Base-by-base conservation (phyloP, 2,329 filamentous ascomycete genomes). In the Hypoxylon sp. region DNA sequence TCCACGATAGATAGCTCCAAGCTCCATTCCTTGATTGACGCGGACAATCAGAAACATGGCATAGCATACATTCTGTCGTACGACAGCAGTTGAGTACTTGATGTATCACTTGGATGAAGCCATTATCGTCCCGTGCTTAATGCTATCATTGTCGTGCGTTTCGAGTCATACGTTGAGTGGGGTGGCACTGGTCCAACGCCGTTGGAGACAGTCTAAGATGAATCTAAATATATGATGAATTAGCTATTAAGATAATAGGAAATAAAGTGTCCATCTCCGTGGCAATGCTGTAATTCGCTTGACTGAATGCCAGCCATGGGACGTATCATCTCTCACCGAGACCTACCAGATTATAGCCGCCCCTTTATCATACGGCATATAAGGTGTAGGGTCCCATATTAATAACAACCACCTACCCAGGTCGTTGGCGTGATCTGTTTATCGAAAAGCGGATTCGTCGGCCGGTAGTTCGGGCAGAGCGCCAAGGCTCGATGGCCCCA, bases 401-500 rank as follows among this genome's bases (percentile, higher is more conserved):
- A n/a, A n/a, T n/a, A n/a, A n/a, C n/a, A n/a, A n/a, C n/a, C 13
- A 20, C 20, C 23, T 23, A 18, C 45, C 17, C 15, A 27, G 15
- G n/a, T n/a, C n/a, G n/a, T 27, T 27, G 52, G 43, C n/a, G 42
- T 54, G 51, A 53, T 58, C 50, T 59, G 43, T 51, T 59, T 43
- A 45, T 43, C 26, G 29, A 48, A 48, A 50, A 45, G 42, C 40
- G 49, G 43, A 66, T 60, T 64, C 45, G 58, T 29, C 53, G 38
- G 50, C 10, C n/a, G 24, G 51, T 46, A 50, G 31, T 48, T 55
- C 37, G 45, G 49, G n/a, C 46, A 24, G 23, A 20, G 45, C 46
- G 58, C 63, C 60, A 64, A 62, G n/a, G 60, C 21, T 21, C 23
- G 43, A 24, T 57, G 42, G 60, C 52, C 47, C 27, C 60, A 55